Base-by-base conservation (phyloP, 352 stramenopile species). In the Phytophthora hybrid region DNA sequence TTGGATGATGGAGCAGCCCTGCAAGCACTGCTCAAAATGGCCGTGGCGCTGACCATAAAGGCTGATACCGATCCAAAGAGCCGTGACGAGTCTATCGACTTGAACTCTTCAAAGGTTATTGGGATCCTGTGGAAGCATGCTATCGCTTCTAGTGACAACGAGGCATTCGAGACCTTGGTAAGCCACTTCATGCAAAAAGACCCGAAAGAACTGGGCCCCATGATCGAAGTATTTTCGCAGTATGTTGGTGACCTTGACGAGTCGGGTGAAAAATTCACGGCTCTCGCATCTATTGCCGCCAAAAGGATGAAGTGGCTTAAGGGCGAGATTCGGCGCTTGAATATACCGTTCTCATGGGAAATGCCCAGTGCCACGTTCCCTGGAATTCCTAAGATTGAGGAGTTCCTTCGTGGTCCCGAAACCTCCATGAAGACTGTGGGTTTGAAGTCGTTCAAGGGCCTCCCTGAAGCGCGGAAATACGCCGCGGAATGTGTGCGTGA, bases 281-380 rank as follows among this genome's bases (percentile, higher is more conserved):
- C 47, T 0, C 31, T 71, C 23, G 8, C 3, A 39, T 74, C 31
- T 3, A 21, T 51, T 51, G 55, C 39, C 21, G 53, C 44, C 10
- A 44, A 59, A 29, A 14, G 60, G 16, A 5, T 41, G 9, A 46
- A 23, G n/a, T 67, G 60, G 60, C 14, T 67, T 21, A 46, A 54
- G 18, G 49, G 37, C 18, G 31, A 67, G 18, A 67, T 59, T 29
- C 32, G 37, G 5, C 16, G 57, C 7, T 37, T 26, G 5, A n/a
- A 47, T n/a, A 65, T 13, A 47, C 29, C 46, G 14, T 65, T 65
- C 16, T 67, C 68, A 14, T 69, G 67, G 67, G 55, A 69, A 18
- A 74, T 74, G 32, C 54, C 67, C 2, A n/a, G 46, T 10, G 59
- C 67, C 1, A 16, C 14, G 0, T 51, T 59, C 14, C 19, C n/a